phyloP scores from a whole-genome alignment of 306 rosid species.

The Mimosa bimucronata region DNA sequence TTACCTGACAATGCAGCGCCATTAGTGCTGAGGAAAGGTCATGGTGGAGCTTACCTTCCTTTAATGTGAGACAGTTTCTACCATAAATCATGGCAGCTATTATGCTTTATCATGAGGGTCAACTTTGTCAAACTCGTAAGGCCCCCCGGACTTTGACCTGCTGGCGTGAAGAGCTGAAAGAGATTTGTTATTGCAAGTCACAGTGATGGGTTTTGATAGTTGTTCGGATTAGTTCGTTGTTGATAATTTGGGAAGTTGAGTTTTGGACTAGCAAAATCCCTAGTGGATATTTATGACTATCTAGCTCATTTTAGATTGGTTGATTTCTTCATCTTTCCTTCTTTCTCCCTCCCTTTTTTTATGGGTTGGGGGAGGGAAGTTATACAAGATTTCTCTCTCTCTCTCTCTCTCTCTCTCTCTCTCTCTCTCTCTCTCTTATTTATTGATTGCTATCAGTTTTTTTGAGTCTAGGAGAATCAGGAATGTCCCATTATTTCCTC shows the following conservation, averaged over 20 bases:
- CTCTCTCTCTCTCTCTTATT: neutral
- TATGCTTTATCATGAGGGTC: neutral
- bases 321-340: neutral
- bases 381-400: constrained; percentile 14
- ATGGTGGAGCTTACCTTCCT: constrained; percentile 96
- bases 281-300: constrained; percentile 42
- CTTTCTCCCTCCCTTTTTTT: constrained; percentile 33
- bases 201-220: constrained; percentile 18
- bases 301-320: constrained; percentile 48
- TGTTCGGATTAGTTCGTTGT: constrained; percentile 33
- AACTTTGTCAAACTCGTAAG: constrained; percentile 1
- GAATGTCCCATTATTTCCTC: constrained; percentile 33
- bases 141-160: constrained; percentile 26
- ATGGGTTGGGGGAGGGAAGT: neutral
- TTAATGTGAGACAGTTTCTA: constrained; percentile 65
- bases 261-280: constrained; percentile 30
- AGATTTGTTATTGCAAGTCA: constrained; percentile 20
- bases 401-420: neutral
- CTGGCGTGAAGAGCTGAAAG: constrained; percentile 22
- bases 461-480: constrained; percentile 43
- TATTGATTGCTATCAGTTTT: constrained; percentile 30
- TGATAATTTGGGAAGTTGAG: constrained; percentile 1
- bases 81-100: constrained; percentile 6
- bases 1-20: constrained; percentile 88
- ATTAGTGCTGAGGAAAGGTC: constrained; percentile 86